phyloP scores from a whole-genome alignment of 2,329 filamentous ascomycete genomes.

The Camillea tinctor region DNA sequence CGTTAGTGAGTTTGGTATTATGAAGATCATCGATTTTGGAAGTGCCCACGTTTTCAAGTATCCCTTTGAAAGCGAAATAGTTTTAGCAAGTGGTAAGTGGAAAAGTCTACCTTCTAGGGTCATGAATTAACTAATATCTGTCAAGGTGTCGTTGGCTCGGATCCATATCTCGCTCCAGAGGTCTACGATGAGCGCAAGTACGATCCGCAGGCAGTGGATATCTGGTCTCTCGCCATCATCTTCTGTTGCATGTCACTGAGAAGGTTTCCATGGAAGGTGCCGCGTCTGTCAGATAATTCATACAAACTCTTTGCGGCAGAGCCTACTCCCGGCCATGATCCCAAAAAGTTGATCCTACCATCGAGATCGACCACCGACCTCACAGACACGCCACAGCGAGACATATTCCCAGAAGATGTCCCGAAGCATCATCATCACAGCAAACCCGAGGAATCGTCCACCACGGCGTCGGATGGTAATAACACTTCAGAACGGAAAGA shows the following conservation, averaged over 20 bases:
- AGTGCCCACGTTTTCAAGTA: conserved; percentile 97
- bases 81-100: conserved; percentile 72
- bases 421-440: conserved; percentile 27
- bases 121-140: conserved; percentile 11
- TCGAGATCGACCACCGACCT: conserved; percentile 46
- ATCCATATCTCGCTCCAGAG: conserved; percentile 94
- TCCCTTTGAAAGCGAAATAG: conserved; percentile 88
- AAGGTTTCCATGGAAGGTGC: conserved; percentile 96
- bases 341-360: conserved; percentile 49
- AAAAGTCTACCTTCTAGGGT: neutral
- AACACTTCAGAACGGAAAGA: conserved; percentile 59
- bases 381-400: conserved; percentile 38
- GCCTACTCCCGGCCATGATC: conserved; percentile 72
- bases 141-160: conserved; percentile 70
- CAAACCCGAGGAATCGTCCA: conserved; percentile 12
- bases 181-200: conserved; percentile 94
- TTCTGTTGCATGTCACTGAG: conserved; percentile 98
- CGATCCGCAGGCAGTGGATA: conserved; percentile 89
- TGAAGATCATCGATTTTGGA: conserved; percentile 99
- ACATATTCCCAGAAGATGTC: conserved; percentile 38
- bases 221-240: conserved; percentile 98
- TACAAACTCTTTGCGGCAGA: conserved; percentile 89
- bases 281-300: conserved; percentile 86
- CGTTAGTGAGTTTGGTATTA: conserved; percentile 91
- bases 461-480: conserved; percentile 32